Percentiles rank a stretch among this genome's conserved stretches.
Evolutionary conservation across 179 eudicot genomes (phyloP).

Genomic region (Actinidia polygama): DNA sequence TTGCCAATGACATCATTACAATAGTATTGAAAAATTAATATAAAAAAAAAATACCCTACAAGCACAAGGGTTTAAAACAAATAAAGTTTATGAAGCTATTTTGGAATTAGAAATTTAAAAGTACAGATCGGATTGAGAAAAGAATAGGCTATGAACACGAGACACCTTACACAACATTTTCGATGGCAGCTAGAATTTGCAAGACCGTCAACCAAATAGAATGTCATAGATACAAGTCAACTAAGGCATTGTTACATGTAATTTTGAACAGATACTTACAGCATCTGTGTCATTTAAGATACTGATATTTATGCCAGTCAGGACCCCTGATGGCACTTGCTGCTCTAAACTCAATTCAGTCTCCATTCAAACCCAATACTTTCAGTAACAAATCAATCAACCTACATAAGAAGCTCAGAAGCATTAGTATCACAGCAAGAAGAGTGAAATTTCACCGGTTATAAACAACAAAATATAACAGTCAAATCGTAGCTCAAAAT

Average conservation of each 20-base stretch:
- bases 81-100: no score
- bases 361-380: conserved; percentile 52
- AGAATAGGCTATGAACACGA: no score
- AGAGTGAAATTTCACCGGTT: background rate
- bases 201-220: no score
- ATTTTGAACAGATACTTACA: conserved; percentile 51
- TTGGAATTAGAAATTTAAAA: no score
- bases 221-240: background rate
- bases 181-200: background rate
- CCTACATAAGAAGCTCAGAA: conserved; percentile 11
- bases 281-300: conserved; percentile 69
- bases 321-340: conserved; percentile 53
- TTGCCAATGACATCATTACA: background rate
- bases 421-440: background rate
- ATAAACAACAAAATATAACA: background rate
- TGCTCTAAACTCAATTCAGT: conserved; percentile 42
- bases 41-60: background rate
- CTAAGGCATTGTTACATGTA: background rate
- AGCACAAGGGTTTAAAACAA: no score
- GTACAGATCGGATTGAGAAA: no score
- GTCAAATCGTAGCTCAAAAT: background rate
- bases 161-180: no score
- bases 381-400: conserved; percentile 20
- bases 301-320: conserved; percentile 55
- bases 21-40: background rate